Evolutionary conservation across 2,329 filamentous ascomycete species (phyloP), one percentile per base, ranked within the genome.

Genomic region (Nigrospora sphaerica): DNA sequence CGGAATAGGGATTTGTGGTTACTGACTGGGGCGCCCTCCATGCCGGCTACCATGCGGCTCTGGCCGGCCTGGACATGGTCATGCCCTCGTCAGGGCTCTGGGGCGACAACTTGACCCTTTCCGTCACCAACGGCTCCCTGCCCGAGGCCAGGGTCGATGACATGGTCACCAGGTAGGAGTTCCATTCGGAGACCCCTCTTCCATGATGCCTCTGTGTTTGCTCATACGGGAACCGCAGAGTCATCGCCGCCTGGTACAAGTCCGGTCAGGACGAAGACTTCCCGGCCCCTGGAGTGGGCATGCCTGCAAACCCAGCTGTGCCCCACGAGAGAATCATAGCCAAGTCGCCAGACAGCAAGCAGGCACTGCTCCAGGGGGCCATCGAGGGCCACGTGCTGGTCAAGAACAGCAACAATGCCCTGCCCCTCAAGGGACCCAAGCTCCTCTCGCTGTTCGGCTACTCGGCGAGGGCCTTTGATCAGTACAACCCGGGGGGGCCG

Each of bases 51-150:
- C 74, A 74, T 1, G 75, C 74, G 5, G 73, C 83, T 1, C 64
- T 83, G 46, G 80, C 83, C 3, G 86, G 86, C 28, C 61, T 90
- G 28, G 85, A 89, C 57, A 81, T 88, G 76, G 77, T 75, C 12
- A 88, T 89, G 85, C 83, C 83, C 0, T 63, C 57, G 1, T 56
- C 56, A 4, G 42, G 49, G 0, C 67, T 64, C 45, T 79, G 73
- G 73, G 65, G 68, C 12, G 51, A 60, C 4, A 85, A 87, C 14
- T 70, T 86, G 1, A 67, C 71, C 1, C 58, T 71, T 4, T 77
- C 81, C 0, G 75, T 88, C 14, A 68, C 69, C 14, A 83, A 85
- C 51, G 81, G 81, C 1, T 74, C 74, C 0, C 64, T 87, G 0
- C 65, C 78, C 1, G 67, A 76, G 47, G 63, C 68, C 0, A 71